Evolutionary conservation across 305 asterid genomes (phyloP).

Genomic region (Fraxinus floribunda): DNA sequence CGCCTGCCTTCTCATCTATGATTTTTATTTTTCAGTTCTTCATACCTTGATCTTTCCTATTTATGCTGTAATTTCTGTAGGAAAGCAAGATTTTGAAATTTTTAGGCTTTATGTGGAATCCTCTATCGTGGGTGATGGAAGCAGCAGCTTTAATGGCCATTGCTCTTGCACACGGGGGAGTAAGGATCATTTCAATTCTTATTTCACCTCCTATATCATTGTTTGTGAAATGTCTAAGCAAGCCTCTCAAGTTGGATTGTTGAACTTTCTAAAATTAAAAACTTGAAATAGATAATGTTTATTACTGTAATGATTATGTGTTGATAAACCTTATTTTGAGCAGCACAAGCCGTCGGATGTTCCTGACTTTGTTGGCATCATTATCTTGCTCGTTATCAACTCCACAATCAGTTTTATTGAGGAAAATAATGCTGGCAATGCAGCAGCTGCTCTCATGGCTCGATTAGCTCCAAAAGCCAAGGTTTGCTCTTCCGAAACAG

Average conservation of each 20-base stretch:
- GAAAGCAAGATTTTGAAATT: constrained; percentile 58
- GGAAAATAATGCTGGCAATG: constrained; percentile 69
- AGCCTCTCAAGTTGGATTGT: neutral
- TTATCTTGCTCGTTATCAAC: constrained; percentile 45
- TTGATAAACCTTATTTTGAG: neutral
- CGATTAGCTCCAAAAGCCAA: constrained; percentile 69
- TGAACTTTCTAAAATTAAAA: neutral
- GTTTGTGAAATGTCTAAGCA: neutral
- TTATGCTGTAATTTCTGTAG: constrained; percentile 26
- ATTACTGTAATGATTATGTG: neutral
- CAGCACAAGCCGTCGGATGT: constrained; percentile 44
- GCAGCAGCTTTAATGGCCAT: constrained; percentile 63
- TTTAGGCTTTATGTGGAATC: constrained; percentile 69
- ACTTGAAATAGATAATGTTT: neutral
- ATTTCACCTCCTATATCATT: neutral
- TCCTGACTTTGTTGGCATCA: constrained; percentile 56
- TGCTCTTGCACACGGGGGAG: constrained; percentile 55
- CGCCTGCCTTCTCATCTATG: neutral
- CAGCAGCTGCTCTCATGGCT: constrained; percentile 72
- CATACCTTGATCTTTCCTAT: constrained; percentile 1
- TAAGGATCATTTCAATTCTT: constrained; percentile 16
- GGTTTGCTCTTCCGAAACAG: constrained; percentile 26
- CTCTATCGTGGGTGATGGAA: constrained; percentile 71
- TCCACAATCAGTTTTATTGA: constrained; percentile 64
- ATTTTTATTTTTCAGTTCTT: neutral